A percentile compares a stretch with the other conserved stretches of the same genome.
These are phyloP conservation scores for Penicillium arizonense DNA, from an alignment of 495 filamentous ascomycete species.

Conservation along the genomic window DNA sequence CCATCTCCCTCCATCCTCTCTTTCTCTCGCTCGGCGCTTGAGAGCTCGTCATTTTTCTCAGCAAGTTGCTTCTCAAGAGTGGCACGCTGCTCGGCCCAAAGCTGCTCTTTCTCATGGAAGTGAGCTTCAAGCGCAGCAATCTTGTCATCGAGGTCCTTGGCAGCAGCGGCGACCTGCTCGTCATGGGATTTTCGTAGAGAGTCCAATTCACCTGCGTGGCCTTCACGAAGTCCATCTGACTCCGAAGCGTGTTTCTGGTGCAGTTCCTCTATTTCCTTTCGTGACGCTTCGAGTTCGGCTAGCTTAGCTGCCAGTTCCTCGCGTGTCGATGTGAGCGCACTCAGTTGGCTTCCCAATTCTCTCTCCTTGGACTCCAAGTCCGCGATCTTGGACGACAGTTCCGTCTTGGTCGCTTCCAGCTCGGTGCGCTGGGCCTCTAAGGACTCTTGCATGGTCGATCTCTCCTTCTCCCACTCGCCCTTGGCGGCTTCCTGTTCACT, in stretches of 20 bases:
- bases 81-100: conserved; percentile 34
- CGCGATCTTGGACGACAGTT: conserved; percentile 34
- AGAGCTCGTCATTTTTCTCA: conserved; percentile 37
- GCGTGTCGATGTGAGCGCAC: conserved; percentile 33
- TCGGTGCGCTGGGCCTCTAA: conserved; percentile 37
- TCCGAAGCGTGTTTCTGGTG: conserved; percentile 19
- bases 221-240: conserved; percentile 15
- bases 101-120: conserved; percentile 34
- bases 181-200: conserved; percentile 18
- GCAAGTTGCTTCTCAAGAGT: conserved; percentile 35
- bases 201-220: conserved; percentile 32
- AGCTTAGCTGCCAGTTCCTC: conserved; percentile 24
- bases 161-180: conserved; percentile 27
- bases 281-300: conserved; percentile 15
- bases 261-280: conserved; percentile 30
- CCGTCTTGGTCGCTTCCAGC: conserved; percentile 31
- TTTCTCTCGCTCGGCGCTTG: conserved; percentile 45
- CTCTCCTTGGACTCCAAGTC: conserved; percentile 21
- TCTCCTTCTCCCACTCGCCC: conserved; percentile 45
- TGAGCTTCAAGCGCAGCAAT: conserved; percentile 38
- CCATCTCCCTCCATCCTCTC: conserved; percentile 46
- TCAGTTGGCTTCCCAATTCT: conserved; percentile 24
- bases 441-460: conserved; percentile 39
- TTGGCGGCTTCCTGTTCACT: conserved; percentile 38
- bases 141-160: conserved; percentile 34